These are phyloP conservation scores for Physcia stellaris DNA, from an alignment of 495 filamentous ascomycete genomes.

Conservation along the genomic window DNA sequence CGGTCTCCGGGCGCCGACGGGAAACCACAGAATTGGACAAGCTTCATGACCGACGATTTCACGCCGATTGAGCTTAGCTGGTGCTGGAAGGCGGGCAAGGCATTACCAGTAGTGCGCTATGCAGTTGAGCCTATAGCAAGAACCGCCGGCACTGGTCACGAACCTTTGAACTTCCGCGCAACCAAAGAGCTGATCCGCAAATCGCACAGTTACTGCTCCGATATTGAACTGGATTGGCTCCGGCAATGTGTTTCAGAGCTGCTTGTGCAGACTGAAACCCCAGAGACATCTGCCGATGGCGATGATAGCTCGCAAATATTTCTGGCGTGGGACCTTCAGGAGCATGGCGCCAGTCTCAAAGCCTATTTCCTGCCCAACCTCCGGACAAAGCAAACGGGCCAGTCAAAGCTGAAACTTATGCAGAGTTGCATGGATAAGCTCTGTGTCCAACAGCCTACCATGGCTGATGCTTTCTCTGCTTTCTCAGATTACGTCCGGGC, in stretches of 20 bases:
- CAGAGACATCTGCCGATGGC: background rate
- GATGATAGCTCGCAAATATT: conserved; percentile 6
- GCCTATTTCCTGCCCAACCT: conserved; percentile 7
- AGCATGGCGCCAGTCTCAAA: background rate
- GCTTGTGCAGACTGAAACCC: conserved; percentile 1
- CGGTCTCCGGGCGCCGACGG: conserved; percentile 5
- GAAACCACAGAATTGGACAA: conserved; percentile 6
- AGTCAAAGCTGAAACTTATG: conserved; percentile 2
- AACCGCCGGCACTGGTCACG: conserved; percentile 11
- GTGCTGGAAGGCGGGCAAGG: conserved; percentile 17
- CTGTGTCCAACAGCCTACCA: conserved; percentile 3
- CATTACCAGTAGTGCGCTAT: conserved; percentile 14
- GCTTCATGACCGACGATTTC: conserved; percentile 12
- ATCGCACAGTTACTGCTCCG: conserved; percentile 5
- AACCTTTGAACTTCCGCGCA: conserved; percentile 16
- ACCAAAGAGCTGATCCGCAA: conserved; percentile 9
- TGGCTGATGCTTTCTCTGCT: conserved; percentile 4
- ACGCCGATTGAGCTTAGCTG: conserved; percentile 17
- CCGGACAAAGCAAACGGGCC: conserved; percentile 1
- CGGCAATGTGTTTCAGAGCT: conserved; percentile 15
- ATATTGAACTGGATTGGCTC: conserved; percentile 8
- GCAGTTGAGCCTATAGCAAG: conserved; percentile 13
- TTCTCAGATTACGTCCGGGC: conserved; percentile 3
- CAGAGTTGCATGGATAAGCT: background rate
- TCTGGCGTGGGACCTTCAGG: conserved; percentile 5